Conservation (phyloP, 2,329 filamentous ascomycete genomes). For the Geosmithia flava region DNA sequence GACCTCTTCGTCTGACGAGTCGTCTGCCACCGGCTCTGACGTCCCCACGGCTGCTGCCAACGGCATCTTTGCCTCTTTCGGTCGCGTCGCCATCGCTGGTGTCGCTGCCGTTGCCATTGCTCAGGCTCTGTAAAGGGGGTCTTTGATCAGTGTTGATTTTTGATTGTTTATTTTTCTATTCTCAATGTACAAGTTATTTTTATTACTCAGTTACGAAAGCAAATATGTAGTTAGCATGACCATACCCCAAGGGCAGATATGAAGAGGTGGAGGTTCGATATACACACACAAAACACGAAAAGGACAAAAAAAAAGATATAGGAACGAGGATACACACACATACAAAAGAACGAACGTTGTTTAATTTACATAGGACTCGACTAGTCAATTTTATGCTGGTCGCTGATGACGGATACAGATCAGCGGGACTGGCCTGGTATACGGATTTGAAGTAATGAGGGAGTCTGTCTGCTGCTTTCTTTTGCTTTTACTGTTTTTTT, state of each 20-base stretch:
- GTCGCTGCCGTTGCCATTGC: constrained; percentile 13
- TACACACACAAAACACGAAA: no score
- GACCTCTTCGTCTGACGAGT: constrained; percentile 4
- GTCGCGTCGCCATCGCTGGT: constrained; percentile 13
- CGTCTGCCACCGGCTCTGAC: constrained; percentile 7
- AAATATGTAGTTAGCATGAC: constrained; percentile 1
- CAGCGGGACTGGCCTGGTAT: no score
- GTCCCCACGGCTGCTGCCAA: constrained; percentile 13
- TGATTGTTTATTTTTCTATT: constrained; percentile 6
- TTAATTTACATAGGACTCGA: no score
- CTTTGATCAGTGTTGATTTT: neutral
- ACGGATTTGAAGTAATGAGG: no score
- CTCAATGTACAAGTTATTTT: constrained; percentile 15
- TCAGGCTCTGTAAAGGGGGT: constrained; percentile 14
- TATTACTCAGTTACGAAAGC: constrained; percentile 48
- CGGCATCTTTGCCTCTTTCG: constrained; percentile 10
- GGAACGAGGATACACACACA: no score
- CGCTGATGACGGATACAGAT: no score
- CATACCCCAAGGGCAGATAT: neutral
- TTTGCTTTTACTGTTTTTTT: no score
- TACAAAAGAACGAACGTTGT: no score
- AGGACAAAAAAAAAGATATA: neutral
- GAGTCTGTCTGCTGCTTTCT: no score
- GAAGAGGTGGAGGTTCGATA: neutral
- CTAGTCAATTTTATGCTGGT: no score